Conservation (phyloP, 441 rosid species). For the Daphne laureola region DNA sequence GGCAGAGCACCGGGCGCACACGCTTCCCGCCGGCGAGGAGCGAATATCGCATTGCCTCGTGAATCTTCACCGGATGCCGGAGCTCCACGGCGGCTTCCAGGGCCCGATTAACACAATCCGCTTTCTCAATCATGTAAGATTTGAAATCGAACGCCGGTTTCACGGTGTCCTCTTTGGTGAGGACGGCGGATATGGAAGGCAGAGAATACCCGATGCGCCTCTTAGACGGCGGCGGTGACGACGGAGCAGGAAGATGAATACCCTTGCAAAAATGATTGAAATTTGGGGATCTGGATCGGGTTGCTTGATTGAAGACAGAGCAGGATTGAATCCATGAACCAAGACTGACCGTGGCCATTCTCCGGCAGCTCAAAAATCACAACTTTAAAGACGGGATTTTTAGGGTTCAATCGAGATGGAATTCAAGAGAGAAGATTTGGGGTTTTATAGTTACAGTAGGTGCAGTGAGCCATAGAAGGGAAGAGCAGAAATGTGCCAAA, state of each 20-base stretch:
- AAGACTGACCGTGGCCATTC: constrained; percentile 48
- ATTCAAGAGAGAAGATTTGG: too few species aligned
- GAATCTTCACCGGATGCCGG: constrained; percentile 56
- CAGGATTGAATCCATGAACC: constrained; percentile 34
- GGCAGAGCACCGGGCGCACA: constrained; percentile 62
- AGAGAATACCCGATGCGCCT: constrained; percentile 11
- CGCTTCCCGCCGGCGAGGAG: constrained; percentile 80
- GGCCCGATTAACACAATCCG: constrained; percentile 50
- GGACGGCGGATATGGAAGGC: constrained; percentile 33
- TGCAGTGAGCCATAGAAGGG: neutral
- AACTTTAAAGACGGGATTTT: neutral
- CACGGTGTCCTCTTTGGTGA: constrained; percentile 30
- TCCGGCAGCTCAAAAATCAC: neutral
- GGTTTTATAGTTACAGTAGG: too few species aligned
- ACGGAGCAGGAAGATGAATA: neutral
- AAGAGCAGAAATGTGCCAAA: neutral
- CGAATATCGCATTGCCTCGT: constrained; percentile 86
- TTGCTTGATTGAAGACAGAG: constrained; percentile 21
- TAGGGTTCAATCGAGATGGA: too few species aligned
- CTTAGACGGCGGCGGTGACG: neutral
- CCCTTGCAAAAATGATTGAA: constrained; percentile 7
- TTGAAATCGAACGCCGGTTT: constrained; percentile 53
- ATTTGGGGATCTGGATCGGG: constrained; percentile 26
- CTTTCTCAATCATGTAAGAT: constrained; percentile 51
- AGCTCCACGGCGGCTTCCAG: constrained; percentile 51